These are phyloP conservation scores for Musa troglodytarum DNA, from an alignment of 176 grass and related monocot species.

Conservation along the genomic window DNA sequence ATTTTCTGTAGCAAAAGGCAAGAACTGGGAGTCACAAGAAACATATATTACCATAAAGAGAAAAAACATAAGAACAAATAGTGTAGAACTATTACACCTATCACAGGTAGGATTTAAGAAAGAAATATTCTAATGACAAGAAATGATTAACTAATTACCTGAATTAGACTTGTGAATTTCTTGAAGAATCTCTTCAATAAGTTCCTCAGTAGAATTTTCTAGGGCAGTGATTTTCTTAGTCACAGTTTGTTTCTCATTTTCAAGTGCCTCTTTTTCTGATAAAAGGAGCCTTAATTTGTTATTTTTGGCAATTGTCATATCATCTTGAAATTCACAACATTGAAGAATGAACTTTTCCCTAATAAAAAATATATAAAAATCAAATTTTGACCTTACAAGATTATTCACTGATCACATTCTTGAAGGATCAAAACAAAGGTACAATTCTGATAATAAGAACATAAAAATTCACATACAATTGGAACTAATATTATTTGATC, in stretches of 20 bases:
- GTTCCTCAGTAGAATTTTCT: constrained; percentile 57
- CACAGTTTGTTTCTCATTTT: constrained; percentile 43
- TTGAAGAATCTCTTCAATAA: constrained; percentile 71
- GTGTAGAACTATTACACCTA: not conserved
- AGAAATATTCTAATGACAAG: constrained; percentile 1
- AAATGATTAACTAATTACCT: constrained; percentile 28
- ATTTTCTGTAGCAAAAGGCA: not conserved
- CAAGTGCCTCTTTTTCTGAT: constrained; percentile 48
- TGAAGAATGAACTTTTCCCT: constrained; percentile 64
- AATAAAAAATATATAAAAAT: constrained; percentile 16
- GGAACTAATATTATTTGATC: not conserved
- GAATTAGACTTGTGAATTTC: constrained; percentile 53
- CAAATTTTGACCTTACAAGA: not conserved
- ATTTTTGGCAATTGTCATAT: constrained; percentile 26
- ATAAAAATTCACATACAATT: not conserved
- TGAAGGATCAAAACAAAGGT: not conserved
- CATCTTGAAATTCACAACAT: constrained; percentile 49
- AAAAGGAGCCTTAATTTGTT: constrained; percentile 38
- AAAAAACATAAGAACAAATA: not conserved
- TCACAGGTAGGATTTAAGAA: not conserved
- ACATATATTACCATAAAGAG: not conserved
- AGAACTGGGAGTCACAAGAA: not conserved
- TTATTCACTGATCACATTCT: constrained; percentile 6
- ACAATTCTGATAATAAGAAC: not conserved
- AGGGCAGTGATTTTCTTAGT: constrained; percentile 49